Base-by-base conservation (phyloP, 108 stramenopile genomes). In the Nannochloropsis oceanica region DNA sequence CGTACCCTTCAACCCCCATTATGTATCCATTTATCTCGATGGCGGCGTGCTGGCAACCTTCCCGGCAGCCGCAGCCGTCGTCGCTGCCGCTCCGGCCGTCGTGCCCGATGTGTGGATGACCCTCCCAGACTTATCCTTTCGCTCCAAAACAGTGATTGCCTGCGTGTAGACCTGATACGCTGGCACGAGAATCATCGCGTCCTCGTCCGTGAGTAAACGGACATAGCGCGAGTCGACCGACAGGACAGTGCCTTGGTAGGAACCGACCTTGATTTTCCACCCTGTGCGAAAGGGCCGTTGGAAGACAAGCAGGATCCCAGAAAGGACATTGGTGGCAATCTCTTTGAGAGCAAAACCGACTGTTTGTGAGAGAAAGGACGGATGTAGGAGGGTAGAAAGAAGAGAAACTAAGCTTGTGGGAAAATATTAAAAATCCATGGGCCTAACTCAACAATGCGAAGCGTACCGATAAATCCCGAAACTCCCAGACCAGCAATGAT, bases 181-280 rank as follows among this genome's bases (percentile, higher is more conserved):
- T 11, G 84, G 84, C 22, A 84, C 27, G 3, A 84, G 73, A 25
- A 84, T 26, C 26, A 26, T 79, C 27, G 18, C 18, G 27, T 22
- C 84, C 20, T 84, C 84, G 2, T 84, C 80, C 14, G 25, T 84
- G 27, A 20, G 46, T 22, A 84, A 27, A 27, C 42, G 42, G 3
- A 84, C 84, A 27, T 84, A 84, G 27, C 84, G 26, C 12, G 27
- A 44, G 80, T 84, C 84, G 27, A 84, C 73, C 20, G 84, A 73
- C 50, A 27, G 27, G 27, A 84, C 84, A 11, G 25, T 84, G 27
- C 84, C 84, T 3, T 13, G 13, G 50, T 27, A 79, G 79, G 80
- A 18, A 12, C 73, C 80, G 13, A 84, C 84, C 27, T 42, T 59
- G 79, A 84, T 80, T 26, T 25, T 80, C 84, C 80, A 80, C 26